phyloP scores from a whole-genome alignment of 371 early-diverging fungal species.

The Nosema muscidifuracis region DNA sequence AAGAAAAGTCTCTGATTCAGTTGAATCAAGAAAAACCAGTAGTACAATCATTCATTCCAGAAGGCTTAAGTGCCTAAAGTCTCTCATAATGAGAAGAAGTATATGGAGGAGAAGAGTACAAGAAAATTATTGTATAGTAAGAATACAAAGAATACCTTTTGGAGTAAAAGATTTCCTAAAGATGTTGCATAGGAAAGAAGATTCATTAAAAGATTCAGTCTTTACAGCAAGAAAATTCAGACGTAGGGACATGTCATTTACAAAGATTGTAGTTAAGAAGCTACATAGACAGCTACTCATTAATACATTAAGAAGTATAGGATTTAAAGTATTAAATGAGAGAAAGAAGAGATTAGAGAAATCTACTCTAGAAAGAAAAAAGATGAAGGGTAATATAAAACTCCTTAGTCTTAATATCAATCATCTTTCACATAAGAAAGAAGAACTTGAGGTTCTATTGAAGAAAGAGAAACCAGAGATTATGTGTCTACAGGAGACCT shows the following conservation, averaged over 20 bases:
- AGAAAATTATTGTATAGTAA: neutral
- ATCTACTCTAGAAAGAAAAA: neutral
- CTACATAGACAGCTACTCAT: neutral
- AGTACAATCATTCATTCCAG: neutral
- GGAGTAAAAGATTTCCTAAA: neutral
- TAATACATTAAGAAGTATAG: neutral
- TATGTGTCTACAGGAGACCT: neutral
- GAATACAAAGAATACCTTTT: neutral
- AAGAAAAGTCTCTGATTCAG: neutral
- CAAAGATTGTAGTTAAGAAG: neutral
- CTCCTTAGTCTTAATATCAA: neutral
- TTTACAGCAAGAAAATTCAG: neutral
- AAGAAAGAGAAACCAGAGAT: neutral
- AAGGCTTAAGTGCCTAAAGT: neutral
- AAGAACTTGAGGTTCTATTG: neutral
- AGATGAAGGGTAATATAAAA: neutral
- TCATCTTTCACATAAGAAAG: neutral
- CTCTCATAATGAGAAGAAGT: neutral
- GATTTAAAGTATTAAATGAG: neutral
- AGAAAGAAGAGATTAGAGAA: neutral
- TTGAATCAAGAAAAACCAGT: neutral
- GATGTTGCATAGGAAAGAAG: neutral
- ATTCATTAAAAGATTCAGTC: neutral
- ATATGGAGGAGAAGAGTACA: neutral
- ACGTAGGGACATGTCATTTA: neutral